Percentiles rank a stretch among this genome's conserved stretches.
phyloP scores from a whole-genome alignment of 306 rosid genomes.

The Glycine latifolia region DNA sequence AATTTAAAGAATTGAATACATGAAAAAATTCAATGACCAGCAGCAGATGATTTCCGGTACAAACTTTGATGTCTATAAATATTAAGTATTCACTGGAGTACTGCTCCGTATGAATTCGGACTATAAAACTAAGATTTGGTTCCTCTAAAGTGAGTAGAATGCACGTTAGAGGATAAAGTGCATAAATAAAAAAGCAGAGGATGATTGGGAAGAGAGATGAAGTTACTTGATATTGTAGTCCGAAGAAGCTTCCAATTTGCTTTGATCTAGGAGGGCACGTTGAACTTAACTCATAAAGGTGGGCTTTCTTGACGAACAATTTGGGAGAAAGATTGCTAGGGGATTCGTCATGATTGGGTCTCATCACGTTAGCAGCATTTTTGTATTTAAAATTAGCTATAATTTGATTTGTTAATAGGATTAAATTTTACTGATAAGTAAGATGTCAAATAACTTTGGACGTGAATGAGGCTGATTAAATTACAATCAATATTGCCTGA shows the following conservation, averaged over 20 bases:
- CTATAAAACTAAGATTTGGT: background rate
- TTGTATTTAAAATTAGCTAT: background rate
- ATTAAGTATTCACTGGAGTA: background rate
- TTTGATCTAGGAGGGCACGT: background rate
- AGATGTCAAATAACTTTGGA: background rate
- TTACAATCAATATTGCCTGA: background rate
- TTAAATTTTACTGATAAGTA: background rate
- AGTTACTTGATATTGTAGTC: background rate
- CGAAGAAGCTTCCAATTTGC: conserved; percentile 15
- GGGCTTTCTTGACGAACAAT: no score
- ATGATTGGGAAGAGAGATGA: conserved; percentile 23
- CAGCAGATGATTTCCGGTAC: background rate
- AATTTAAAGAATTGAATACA: background rate
- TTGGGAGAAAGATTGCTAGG: conserved; percentile 8
- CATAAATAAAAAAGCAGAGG: background rate
- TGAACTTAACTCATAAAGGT: background rate
- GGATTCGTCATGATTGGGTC: background rate
- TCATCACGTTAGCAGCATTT: background rate
- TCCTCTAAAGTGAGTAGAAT: no score
- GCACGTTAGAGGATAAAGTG: no score
- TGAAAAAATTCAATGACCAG: no score
- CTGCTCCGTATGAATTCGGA: conserved; percentile 24
- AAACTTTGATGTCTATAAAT: background rate
- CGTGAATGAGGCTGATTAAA: background rate
- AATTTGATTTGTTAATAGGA: background rate